Evolutionary conservation across 768 basidiomycete genomes (phyloP).

Genomic region (Neoboletus brunneissimus): DNA sequence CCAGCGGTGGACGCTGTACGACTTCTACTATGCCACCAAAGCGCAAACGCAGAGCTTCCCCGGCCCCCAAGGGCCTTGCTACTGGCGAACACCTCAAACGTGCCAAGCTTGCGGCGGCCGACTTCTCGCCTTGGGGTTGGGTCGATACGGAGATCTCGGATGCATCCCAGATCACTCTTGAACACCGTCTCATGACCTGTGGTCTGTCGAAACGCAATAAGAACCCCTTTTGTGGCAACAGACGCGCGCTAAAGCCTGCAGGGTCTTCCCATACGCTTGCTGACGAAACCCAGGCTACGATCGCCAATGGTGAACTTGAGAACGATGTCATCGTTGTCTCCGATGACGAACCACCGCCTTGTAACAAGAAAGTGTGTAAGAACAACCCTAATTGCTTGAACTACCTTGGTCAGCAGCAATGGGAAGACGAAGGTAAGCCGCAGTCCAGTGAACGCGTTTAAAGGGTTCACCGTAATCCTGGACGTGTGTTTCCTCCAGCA

Average conservation of each 20-base stretch:
- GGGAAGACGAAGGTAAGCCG: constrained; percentile 66
- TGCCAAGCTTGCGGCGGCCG: constrained; percentile 44
- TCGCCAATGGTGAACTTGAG: constrained; percentile 43
- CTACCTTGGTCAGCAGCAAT: constrained; percentile 78
- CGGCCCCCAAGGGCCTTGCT: constrained; percentile 48
- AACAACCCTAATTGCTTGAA: constrained; percentile 84
- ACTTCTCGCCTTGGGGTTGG: constrained; percentile 73
- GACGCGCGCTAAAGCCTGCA: constrained; percentile 37
- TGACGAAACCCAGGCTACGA: constrained; percentile 9
- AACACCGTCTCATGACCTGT: constrained; percentile 66
- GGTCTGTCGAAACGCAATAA: constrained; percentile 55
- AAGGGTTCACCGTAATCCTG: not conserved
- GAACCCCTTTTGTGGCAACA: constrained; percentile 57
- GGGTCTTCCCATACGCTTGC: constrained; percentile 9
- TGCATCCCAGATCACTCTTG: constrained; percentile 57
- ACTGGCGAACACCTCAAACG: constrained; percentile 66
- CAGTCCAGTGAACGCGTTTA: constrained; percentile 11
- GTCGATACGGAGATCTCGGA: constrained; percentile 62
- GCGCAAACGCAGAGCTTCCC: constrained; percentile 53
- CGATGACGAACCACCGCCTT: constrained; percentile 57
- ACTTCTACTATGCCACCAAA: constrained; percentile 50
- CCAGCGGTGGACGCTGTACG: not conserved
- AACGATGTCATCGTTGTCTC: constrained; percentile 70
- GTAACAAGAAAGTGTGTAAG: constrained; percentile 65
- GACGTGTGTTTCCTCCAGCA: constrained; percentile 36